These are phyloP conservation scores for Candolleomyces aberdarensis DNA, from an alignment of 768 basidiomycete species.

Conservation along the genomic window DNA sequence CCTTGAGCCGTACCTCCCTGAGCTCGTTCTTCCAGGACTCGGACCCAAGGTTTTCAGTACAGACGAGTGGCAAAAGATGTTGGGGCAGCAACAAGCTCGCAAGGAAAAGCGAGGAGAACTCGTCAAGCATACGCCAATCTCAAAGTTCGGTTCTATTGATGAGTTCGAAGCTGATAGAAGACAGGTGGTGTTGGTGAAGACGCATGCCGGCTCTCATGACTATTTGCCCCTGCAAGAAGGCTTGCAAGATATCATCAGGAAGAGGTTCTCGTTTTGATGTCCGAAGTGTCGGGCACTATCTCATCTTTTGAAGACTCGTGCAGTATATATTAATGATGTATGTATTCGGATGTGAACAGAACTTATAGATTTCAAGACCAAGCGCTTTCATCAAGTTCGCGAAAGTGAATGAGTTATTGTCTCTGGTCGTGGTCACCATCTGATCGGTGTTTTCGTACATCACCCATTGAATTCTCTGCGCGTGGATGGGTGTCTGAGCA, in stretches of 20 bases:
- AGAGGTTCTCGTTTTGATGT: not conserved
- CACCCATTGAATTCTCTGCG: too few relatives aligned
- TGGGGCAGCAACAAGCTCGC: conserved; percentile 37
- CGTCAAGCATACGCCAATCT: conserved; percentile 43
- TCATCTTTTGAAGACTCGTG: not conserved
- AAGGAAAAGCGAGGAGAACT: conserved; percentile 38
- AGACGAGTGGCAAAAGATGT: conserved; percentile 45
- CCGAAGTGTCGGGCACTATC: not conserved
- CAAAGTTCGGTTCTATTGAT: conserved; percentile 56
- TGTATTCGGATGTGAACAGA: not conserved
- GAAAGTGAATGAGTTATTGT: not conserved
- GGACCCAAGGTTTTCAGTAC: conserved; percentile 8
- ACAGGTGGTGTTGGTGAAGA: conserved; percentile 58
- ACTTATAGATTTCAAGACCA: not conserved
- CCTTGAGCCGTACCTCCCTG: conserved; percentile 60
- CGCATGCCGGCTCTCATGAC: conserved; percentile 61
- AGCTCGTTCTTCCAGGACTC: conserved; percentile 21
- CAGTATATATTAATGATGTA: not conserved
- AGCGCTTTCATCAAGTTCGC: not conserved
- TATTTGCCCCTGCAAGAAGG: conserved; percentile 65
- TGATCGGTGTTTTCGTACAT: too few relatives aligned
- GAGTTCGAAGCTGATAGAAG: conserved; percentile 45
- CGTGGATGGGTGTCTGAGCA: too few relatives aligned
- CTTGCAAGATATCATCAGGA: conserved; percentile 58
- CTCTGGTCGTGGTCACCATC: too few relatives aligned